Conservation (phyloP, 1,284 basidiomycete genomes). For the Ustilago crameri region DNA sequence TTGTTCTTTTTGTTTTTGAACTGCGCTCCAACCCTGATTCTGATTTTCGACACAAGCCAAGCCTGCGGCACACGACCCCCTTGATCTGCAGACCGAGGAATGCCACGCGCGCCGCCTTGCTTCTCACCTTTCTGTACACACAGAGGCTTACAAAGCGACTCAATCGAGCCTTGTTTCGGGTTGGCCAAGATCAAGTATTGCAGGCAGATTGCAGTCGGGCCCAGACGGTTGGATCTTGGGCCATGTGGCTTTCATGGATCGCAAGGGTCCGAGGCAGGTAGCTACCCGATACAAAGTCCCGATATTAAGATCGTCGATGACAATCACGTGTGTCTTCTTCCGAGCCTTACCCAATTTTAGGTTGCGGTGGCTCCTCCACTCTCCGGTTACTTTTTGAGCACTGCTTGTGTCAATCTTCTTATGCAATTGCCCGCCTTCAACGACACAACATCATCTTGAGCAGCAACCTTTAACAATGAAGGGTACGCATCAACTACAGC, state of each 20-base stretch:
- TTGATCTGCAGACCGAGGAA: constrained; percentile 22
- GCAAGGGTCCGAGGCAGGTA: too few species aligned
- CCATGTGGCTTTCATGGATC: too few species aligned
- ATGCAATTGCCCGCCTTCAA: too few species aligned
- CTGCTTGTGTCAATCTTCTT: too few species aligned
- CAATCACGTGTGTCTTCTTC: not conserved
- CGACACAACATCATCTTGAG: constrained; percentile 1
- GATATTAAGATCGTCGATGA: not conserved
- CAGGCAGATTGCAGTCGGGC: too few species aligned
- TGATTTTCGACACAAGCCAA: not conserved
- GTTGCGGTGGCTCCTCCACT: constrained; percentile 21
- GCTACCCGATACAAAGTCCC: not conserved
- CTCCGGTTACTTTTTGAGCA: too few species aligned
- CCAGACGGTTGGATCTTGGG: too few species aligned
- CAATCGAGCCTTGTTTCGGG: too few species aligned
- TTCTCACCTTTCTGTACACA: not conserved
- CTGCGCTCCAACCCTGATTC: not conserved
- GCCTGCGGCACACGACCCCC: constrained; percentile 13
- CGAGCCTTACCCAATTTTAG: constrained; percentile 18
- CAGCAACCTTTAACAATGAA: constrained; percentile 10
- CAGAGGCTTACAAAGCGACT: too few species aligned
- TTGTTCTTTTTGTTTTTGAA: not conserved
- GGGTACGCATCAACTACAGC: constrained; percentile 13
- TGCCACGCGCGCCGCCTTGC: constrained; percentile 30
- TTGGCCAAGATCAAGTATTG: too few species aligned